These are phyloP conservation scores for Fraxinus quadrangulata DNA, from an alignment of 257 asterid genomes.

Conservation along the genomic window DNA sequence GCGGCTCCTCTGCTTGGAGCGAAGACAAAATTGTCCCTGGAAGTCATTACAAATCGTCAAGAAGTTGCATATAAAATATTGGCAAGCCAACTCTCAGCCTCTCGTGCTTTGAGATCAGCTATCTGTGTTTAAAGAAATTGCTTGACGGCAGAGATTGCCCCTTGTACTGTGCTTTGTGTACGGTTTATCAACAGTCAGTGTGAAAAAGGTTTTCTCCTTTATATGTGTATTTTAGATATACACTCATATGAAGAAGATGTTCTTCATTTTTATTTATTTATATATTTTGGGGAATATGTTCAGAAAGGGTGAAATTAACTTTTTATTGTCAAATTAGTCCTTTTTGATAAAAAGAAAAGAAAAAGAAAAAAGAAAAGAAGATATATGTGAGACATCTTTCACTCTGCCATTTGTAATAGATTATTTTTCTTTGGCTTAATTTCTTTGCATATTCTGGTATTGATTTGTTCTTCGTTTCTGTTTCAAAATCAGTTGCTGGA, in stretches of 20 bases:
- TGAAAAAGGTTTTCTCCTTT: not conserved
- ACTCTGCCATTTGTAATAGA: not conserved
- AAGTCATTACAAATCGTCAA: not conserved
- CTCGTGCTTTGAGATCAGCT: too few species aligned
- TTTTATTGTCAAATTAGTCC: not conserved
- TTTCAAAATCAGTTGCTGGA: conserved; percentile 47
- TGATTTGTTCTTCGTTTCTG: conserved; percentile 10
- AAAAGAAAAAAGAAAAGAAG: too few species aligned
- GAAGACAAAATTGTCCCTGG: not conserved
- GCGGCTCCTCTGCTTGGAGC: not conserved
- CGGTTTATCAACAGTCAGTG: too few species aligned
- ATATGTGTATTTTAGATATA: not conserved
- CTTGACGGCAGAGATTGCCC: too few species aligned
- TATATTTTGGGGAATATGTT: not conserved
- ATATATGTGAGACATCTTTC: not conserved
- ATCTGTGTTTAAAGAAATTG: too few species aligned
- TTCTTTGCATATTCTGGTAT: not conserved
- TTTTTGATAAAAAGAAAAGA: not conserved
- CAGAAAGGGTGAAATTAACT: not conserved
- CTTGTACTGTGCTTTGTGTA: too few species aligned
- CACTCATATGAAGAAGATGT: not conserved
- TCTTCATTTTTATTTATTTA: not conserved
- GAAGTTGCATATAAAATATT: not conserved
- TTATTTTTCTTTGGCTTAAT: not conserved
- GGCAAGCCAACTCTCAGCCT: too few species aligned